These are phyloP conservation scores for Aspergillus texensis DNA, from an alignment of 2,329 filamentous ascomycete species.

Conservation along the genomic window DNA sequence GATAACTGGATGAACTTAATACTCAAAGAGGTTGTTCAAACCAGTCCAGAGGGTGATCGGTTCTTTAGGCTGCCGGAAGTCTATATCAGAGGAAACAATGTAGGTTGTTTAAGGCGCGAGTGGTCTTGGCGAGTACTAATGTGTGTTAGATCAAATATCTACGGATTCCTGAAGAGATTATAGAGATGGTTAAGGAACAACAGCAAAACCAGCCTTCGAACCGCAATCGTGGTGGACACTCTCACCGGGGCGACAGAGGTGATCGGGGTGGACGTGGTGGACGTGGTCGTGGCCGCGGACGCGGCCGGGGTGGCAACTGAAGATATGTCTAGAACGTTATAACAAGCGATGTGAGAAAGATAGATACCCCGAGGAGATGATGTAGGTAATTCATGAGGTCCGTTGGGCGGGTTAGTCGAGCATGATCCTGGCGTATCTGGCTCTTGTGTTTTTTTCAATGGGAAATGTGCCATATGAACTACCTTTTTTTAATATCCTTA, in stretches of 20 bases:
- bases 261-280: conserved; percentile 46
- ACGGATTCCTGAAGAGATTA: conserved; percentile 92
- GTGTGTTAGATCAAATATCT: conserved; percentile 90
- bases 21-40: conserved; percentile 95
- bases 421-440: conserved; percentile 46
- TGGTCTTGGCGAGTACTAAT: neutral
- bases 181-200: conserved; percentile 90
- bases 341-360: conserved; percentile 26
- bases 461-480: conserved; percentile 29
- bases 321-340: conserved; percentile 15
- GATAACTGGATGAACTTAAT: conserved; percentile 99
- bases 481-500: conserved; percentile 13
- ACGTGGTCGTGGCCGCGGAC: conserved; percentile 48
- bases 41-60: conserved; percentile 89
- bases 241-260: conserved; percentile 34
- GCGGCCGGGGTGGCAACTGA: conserved; percentile 43
- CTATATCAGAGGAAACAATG: conserved; percentile 97
- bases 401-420: conserved; percentile 36
- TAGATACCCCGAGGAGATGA: conserved; percentile 40
- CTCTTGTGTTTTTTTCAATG: conserved; percentile 31
- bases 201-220: conserved; percentile 68
- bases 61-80: conserved; percentile 91
- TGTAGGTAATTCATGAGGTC: conserved; percentile 31
- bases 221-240: conserved; percentile 44
- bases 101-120: conserved; percentile 50